Conservation (phyloP, 2,329 filamentous ascomycete genomes). For the Niveomyces coronatus region DNA sequence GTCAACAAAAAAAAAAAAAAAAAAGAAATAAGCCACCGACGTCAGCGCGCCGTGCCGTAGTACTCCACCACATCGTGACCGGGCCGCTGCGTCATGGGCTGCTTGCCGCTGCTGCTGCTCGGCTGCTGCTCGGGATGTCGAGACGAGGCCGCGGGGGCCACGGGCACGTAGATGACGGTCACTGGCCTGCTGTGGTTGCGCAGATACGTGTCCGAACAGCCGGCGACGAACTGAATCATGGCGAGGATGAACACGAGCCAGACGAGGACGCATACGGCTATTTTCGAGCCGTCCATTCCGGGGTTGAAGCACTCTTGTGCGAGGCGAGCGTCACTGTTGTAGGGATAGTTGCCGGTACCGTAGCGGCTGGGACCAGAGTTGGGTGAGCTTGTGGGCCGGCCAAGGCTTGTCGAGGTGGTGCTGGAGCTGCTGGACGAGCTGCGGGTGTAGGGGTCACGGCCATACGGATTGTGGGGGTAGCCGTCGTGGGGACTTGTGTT, state of each 20-base stretch:
- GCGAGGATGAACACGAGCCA: slow-evolving; percentile 6
- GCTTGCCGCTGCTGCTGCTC: too few species aligned
- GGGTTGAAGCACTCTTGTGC: background rate
- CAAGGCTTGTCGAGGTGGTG: background rate
- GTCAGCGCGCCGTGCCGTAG: too few species aligned
- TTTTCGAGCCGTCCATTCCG: background rate
- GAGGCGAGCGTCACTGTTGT: background rate
- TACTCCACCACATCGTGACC: too few species aligned
- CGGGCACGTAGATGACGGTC: slow-evolving; percentile 3
- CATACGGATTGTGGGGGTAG: background rate
- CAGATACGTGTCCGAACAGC: slow-evolving; percentile 9
- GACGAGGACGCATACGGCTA: slow-evolving; percentile 3
- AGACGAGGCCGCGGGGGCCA: too few species aligned
- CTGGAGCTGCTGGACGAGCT: background rate
- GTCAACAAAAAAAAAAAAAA: too few species aligned
- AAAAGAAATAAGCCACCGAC: too few species aligned
- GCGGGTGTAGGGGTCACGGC: background rate
- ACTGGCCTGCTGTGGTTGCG: slow-evolving; percentile 8
- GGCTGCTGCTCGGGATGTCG: too few species aligned
- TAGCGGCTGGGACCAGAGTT: too few species aligned
- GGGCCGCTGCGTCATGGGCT: too few species aligned
- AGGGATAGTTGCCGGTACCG: too few species aligned
- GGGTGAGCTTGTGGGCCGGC: too few species aligned
- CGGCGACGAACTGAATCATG: slow-evolving; percentile 3
- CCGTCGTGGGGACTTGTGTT: background rate